Evolutionary conservation across 352 stramenopile species (phyloP), one percentile per base, ranked within the genome.

Genomic region (Pythium insidiosum): DNA sequence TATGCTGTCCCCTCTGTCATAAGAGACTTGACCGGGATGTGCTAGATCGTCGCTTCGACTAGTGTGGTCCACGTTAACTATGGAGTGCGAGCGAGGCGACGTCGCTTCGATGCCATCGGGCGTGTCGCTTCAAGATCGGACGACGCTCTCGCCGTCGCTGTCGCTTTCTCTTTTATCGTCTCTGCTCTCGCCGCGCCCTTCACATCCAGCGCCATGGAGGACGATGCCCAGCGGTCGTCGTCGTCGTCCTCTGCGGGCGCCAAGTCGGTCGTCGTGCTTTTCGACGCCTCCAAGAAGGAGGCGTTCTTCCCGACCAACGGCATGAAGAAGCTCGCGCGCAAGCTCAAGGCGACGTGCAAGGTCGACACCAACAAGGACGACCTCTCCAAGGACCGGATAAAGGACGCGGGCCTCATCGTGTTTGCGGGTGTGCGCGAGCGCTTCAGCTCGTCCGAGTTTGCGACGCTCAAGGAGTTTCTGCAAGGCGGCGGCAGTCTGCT

Each of bases 281-380:
- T 98, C 50, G 88, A 98, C 47, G 84, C 82, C 24, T 95, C 82
- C 42, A 98, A 98, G 63, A 83, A 90, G 51, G 91, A 98, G 72
- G 79, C 76, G 41, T 95, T 94, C 56, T 90, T 97, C 47, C 78
- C 84, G 16, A 89, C 73, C 9, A 82, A 50, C 21, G 90, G 93
- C 6, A 91, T 97, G 67, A 98, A 98, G 69, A 96, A 95, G 56
- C 80, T 97, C 43, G 86, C 82, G 43, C 73, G 91, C 23, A 84
- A 94, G 47, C 83, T 98, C 55, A 88, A 95, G 44, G 54, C 68
- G 28, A 59, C 65, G 9, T 84, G 75, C 45, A 97, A 98, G 49
- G 86, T 98, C 47, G 69, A 92, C 38, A 68, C 88, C 43, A 98
- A 98, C 79, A 97, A 97, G 71, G 90, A 97, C 51, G 83, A 97